Conservation (phyloP, 169 alveolate genomes). For the Perkinsus chesapeaki region DNA sequence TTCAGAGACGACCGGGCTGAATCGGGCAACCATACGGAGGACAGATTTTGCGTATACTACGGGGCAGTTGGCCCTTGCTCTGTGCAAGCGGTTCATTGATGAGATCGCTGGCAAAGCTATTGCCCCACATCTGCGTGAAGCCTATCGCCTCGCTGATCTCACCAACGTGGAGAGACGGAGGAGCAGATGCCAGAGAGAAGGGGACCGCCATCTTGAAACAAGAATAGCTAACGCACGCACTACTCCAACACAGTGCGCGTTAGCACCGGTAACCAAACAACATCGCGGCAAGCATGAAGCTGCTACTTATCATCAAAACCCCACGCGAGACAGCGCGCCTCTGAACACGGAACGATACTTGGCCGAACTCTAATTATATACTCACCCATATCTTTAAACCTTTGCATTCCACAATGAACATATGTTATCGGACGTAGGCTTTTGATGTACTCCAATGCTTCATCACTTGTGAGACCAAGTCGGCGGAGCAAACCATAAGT, state of each 20-base stretch:
- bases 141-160: slow-evolving; percentile 42
- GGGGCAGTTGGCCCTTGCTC: slow-evolving; percentile 20
- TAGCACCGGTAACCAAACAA: neutral
- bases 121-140: slow-evolving; percentile 57
- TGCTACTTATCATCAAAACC: neutral
- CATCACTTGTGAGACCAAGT: neutral
- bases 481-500: neutral
- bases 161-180: neutral
- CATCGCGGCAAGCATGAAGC: neutral
- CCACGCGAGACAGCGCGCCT: neutral
- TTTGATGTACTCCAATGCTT: neutral
- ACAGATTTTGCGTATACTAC: neutral
- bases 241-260: neutral
- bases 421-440: neutral
- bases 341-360: neutral
- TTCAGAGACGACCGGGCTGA: neutral
- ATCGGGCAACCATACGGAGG: neutral
- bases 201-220: neutral
- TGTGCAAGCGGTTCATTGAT: slow-evolving; percentile 27
- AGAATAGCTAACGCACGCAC: neutral
- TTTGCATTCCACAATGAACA: neutral
- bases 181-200: neutral
- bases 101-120: slow-evolving; percentile 47
- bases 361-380: neutral
- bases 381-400: neutral